Conservation (phyloP, 345 rosid species). For the Pugionium cornutum region DNA sequence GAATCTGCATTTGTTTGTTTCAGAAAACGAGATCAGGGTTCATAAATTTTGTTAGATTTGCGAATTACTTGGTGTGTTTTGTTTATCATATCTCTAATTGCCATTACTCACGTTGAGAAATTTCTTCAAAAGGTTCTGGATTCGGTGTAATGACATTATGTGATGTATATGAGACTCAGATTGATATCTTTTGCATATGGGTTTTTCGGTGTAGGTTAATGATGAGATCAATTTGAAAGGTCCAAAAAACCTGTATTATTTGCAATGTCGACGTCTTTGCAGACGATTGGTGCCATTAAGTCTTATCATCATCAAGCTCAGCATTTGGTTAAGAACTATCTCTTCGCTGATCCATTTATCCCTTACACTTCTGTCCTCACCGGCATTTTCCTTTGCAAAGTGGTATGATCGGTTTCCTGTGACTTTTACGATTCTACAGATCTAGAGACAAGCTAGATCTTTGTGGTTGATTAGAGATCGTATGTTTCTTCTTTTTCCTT, state of each 20-base stretch:
- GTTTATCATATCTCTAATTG: no score
- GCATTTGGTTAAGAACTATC: constrained; percentile 62
- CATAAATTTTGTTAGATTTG: no score
- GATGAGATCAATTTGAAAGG: no score
- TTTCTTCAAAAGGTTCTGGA: no score
- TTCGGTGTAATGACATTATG: no score
- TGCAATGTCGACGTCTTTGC: constrained; percentile 7
- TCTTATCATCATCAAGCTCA: constrained; percentile 76
- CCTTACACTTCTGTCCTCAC: constrained; percentile 77
- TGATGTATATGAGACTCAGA: no score
- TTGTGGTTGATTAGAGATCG: not conserved
- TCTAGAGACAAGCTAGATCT: not conserved
- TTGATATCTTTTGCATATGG: no score
- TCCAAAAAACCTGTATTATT: no score
- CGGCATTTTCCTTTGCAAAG: constrained; percentile 86
- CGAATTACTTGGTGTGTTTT: no score
- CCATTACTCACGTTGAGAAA: no score
- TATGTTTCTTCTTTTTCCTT: not conserved
- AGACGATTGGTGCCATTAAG: constrained; percentile 42
- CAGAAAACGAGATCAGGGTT: no score
- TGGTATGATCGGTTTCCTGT: constrained; percentile 46
- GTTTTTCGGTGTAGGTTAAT: no score
- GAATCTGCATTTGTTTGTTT: constrained; percentile 32
- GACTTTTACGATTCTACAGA: not conserved
- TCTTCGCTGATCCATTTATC: constrained; percentile 67